A percentile compares a stretch with the other conserved stretches of the same genome.
These are phyloP conservation scores for Nakaseomyces bracarensis DNA, from an alignment of 1,139 yeast species.

Conservation along the genomic window DNA sequence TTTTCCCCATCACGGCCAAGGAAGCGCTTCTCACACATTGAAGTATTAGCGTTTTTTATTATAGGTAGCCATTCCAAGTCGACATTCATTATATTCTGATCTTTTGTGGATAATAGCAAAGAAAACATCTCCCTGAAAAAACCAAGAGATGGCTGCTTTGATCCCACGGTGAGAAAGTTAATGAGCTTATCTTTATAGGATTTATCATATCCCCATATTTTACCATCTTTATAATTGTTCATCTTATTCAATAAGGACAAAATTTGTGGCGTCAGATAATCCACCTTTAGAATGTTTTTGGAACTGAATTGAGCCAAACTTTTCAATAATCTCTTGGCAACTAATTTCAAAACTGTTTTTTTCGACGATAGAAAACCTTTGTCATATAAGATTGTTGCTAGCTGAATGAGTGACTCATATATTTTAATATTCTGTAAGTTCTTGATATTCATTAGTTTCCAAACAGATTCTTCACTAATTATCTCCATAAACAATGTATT, in stretches of 20 bases:
- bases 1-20: constrained; percentile 22
- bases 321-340: constrained; percentile 46
- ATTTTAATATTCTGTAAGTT: constrained; percentile 37
- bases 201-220: constrained; percentile 47
- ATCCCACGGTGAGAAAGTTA: constrained; percentile 44
- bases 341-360: constrained; percentile 36
- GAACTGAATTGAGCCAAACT: constrained; percentile 40
- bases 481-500: constrained; percentile 15
- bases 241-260: constrained; percentile 41
- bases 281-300: constrained; percentile 36
- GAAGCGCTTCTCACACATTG: constrained; percentile 19
- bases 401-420: constrained; percentile 39
- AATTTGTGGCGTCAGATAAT: constrained; percentile 42
- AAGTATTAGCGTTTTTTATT: constrained; percentile 20
- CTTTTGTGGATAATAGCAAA: constrained; percentile 14
- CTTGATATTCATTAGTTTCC: constrained; percentile 36
- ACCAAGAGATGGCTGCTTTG: constrained; percentile 43
- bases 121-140: constrained; percentile 37
- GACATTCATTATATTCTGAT: constrained; percentile 14
- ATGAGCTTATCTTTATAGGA: constrained; percentile 39
- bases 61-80: constrained; percentile 22
- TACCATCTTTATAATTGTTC: constrained; percentile 36
- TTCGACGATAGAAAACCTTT: constrained; percentile 21
- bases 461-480: constrained; percentile 22
- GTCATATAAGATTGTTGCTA: constrained; percentile 30